Evolutionary conservation across 2,329 filamentous ascomycete species (phyloP).

Genomic region (Geosmithia morbida): DNA sequence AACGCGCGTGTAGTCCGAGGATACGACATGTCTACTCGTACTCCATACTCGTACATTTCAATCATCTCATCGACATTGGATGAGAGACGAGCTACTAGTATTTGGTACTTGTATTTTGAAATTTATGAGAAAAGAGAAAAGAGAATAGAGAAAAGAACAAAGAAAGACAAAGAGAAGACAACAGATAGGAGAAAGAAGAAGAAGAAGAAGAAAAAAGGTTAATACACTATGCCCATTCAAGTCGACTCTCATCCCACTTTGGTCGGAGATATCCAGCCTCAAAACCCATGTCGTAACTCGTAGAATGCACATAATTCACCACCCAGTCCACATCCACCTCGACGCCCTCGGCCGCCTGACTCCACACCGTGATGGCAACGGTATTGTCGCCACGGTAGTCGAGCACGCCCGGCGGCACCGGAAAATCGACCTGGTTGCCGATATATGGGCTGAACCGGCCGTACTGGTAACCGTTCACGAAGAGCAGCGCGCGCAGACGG

Average conservation of each 20-base stretch:
- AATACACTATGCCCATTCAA: slow-evolving; percentile 16
- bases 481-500: slow-evolving; percentile 35
- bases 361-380: slow-evolving; percentile 43
- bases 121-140: too few relatives aligned
- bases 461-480: slow-evolving; percentile 53
- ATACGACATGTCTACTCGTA: too few relatives aligned
- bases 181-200: too few relatives aligned
- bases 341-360: slow-evolving; percentile 36
- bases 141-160: too few relatives aligned
- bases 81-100: too few relatives aligned
- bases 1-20: too few relatives aligned
- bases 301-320: slow-evolving; percentile 37
- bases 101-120: too few relatives aligned
- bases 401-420: slow-evolving; percentile 43
- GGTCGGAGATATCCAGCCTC: slow-evolving; percentile 30
- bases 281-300: slow-evolving; percentile 36
- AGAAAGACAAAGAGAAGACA: too few relatives aligned
- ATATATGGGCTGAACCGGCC: slow-evolving; percentile 45
- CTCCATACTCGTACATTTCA: too few relatives aligned
- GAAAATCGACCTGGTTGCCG: slow-evolving; percentile 45
- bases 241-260: slow-evolving; percentile 26
- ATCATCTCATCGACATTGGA: too few relatives aligned
- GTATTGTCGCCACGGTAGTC: slow-evolving; percentile 44
- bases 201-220: not conserved
- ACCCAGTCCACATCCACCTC: slow-evolving; percentile 33